Base-by-base conservation (phyloP, 1,139 yeast species). In the Nakaseomyces nivariensis region DNA sequence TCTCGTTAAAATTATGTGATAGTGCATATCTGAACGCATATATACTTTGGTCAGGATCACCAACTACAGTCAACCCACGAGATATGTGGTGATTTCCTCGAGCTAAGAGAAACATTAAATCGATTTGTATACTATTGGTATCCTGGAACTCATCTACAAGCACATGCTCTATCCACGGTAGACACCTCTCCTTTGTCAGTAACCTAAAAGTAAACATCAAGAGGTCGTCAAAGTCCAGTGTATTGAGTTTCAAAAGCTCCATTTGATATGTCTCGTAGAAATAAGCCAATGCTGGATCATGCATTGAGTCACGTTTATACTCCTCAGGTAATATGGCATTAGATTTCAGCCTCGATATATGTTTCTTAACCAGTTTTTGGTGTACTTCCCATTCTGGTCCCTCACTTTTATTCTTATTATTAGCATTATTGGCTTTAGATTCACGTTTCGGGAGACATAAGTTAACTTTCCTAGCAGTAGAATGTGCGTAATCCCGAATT, bases 41-140 rank as follows among this genome's bases (percentile, higher is more conserved):
- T 31, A 92, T 92, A 61, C 96, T 83, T 66, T 92, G 97, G 66
- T 92, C 97, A 0, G 97, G 96, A 60, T 92, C 98, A 0, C 98
- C 98, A 0, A 92, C 97, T 1, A 89, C 80, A 0, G 97, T 86
- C 7, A 90, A 73, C 54, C 82, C 82, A 46, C 67, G 59, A n/a
- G 65, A 61, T 7, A 59, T 47, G 13, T 56, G 58, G 24, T 58
- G 58, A 43, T 67, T 64, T 4, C 69, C 68, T 17, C 67, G 64
- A 0, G 87, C 81, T 55, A 90, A 74, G 24, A 72, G 70, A 53
- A 75, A 76, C 74, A 87, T 76, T 45, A 92, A 70, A 49, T 78
- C 77, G 53, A 88, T 71, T 62, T 92, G 97, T 25, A 87, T 74
- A 31, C 73, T 73, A 58, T 86, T 88, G 0, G 97, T 89, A 60